Evolutionary conservation across 164 flowering plant species (phyloP).

Genomic region (Annona cherimola): DNA sequence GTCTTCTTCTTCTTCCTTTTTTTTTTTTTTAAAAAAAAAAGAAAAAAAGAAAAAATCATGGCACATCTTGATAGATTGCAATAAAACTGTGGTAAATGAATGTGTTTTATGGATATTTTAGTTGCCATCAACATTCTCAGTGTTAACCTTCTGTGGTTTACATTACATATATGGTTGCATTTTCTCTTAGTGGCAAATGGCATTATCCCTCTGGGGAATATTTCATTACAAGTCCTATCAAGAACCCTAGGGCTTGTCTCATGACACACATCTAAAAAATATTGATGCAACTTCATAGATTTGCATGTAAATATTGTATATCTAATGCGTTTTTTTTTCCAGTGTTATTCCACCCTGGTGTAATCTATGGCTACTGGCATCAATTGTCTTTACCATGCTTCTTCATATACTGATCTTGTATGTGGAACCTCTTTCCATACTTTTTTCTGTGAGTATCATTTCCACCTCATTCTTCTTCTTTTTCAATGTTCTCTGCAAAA

Average conservation of each 20-base stretch:
- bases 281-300: background rate
- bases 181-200: background rate
- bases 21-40: too few species aligned
- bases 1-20: too few species aligned
- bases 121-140: background rate
- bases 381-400: conserved; percentile 82
- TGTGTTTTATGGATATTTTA: background rate
- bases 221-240: background rate
- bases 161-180: background rate
- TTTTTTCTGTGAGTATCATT: conserved; percentile 85
- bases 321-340: conserved; percentile 2
- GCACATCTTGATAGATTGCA: too few species aligned
- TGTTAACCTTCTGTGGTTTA: background rate
- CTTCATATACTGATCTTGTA: conserved; percentile 85
- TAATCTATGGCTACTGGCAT: conserved; percentile 91
- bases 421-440: conserved; percentile 71
- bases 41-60: too few species aligned
- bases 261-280: background rate
- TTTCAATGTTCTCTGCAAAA: background rate
- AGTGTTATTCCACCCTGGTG: conserved; percentile 96
- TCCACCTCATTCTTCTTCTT: conserved; percentile 7
- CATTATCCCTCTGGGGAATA: background rate
- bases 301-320: background rate
- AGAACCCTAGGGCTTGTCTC: background rate
- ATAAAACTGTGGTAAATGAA: too few species aligned